phyloP scores from a whole-genome alignment of 805 yeast genomes.

The Candida krabiensis region DNA sequence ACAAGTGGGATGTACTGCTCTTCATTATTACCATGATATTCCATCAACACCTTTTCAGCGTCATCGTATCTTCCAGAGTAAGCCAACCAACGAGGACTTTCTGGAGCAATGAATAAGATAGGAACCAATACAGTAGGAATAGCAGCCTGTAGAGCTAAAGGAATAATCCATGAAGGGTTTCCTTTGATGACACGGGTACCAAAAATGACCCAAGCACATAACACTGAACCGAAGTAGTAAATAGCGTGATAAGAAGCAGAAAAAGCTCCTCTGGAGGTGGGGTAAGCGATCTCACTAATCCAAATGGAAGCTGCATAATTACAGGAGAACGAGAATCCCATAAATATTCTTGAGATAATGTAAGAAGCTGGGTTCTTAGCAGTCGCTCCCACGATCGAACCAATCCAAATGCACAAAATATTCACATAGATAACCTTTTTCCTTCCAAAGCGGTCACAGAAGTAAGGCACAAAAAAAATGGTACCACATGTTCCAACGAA shows the following conservation, averaged over 20 bases:
- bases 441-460: constrained; percentile 19
- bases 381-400: constrained; percentile 20
- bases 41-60: constrained; percentile 33
- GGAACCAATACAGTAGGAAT: constrained; percentile 35
- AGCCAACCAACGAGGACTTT: constrained; percentile 37
- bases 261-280: constrained; percentile 31
- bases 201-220: constrained; percentile 44
- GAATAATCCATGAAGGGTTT: constrained; percentile 38
- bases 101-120: constrained; percentile 35
- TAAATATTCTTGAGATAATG: constrained; percentile 17
- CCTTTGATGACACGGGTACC: constrained; percentile 33
- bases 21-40: constrained; percentile 37
- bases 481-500: constrained; percentile 20
- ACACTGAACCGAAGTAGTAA: constrained; percentile 44
- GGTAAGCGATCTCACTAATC: constrained; percentile 36
- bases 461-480: constrained; percentile 16
- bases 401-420: constrained; percentile 14
- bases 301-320: constrained; percentile 19
- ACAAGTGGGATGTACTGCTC: constrained; percentile 32
- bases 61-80: constrained; percentile 32
- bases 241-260: constrained; percentile 40
- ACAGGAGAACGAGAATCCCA: constrained; percentile 18
- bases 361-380: constrained; percentile 19
- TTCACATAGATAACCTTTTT: constrained; percentile 14
- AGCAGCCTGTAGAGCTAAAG: constrained; percentile 40